These are phyloP conservation scores for Crithidia expoeki DNA, from an alignment of 208 protist genomes.

Conservation along the genomic window DNA sequence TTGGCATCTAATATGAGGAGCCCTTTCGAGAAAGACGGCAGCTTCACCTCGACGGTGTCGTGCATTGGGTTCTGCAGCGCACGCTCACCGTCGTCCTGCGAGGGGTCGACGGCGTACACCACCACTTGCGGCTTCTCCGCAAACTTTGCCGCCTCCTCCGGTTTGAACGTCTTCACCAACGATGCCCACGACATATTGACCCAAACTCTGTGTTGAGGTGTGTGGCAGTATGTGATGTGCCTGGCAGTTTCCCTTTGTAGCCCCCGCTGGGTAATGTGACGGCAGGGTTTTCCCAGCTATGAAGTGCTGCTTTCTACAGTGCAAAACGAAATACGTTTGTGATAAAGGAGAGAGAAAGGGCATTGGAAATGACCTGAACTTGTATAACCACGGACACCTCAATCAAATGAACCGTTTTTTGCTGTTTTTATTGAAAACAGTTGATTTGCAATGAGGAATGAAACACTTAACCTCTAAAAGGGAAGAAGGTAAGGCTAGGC, in stretches of 20 bases:
- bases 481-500: too few relatives aligned
- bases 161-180: slow-evolving; percentile 51
- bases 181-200: slow-evolving; percentile 77
- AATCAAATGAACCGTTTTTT: too few relatives aligned
- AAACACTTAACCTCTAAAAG: too few relatives aligned
- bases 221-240: neutral
- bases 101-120: slow-evolving; percentile 39
- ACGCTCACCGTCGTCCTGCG: slow-evolving; percentile 27
- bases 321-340: neutral
- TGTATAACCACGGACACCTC: too few relatives aligned
- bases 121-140: slow-evolving; percentile 28
- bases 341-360: neutral
- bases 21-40: slow-evolving; percentile 69
- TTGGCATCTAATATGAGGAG: slow-evolving; percentile 88
- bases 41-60: slow-evolving; percentile 36
- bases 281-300: neutral
- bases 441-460: too few relatives aligned
- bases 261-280: too few relatives aligned
- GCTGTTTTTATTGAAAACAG: too few relatives aligned
- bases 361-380: too few relatives aligned
- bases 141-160: slow-evolving; percentile 36
- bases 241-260: neutral
- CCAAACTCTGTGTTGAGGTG: neutral
- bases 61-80: slow-evolving; percentile 39
- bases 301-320: too few relatives aligned